Percentiles rank a stretch among this genome's conserved stretches.
Evolutionary conservation across 2,329 filamentous ascomycete species (phyloP).

Genomic region (Spiromastix sp.): DNA sequence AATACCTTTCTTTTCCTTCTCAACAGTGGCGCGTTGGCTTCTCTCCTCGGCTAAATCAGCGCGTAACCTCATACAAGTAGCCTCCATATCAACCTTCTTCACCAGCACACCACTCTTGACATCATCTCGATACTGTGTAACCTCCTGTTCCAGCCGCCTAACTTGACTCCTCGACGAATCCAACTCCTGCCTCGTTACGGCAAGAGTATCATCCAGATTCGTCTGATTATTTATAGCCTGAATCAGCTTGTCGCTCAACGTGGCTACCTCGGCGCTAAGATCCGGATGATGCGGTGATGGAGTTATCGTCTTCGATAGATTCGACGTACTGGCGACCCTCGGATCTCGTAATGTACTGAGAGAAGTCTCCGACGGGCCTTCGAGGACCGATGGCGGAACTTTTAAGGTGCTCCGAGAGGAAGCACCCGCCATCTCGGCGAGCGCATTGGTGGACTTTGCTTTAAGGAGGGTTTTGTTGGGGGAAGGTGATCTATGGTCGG

Average conservation of each 20-base stretch:
- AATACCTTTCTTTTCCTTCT: constrained; percentile 76
- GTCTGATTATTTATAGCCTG: constrained; percentile 97
- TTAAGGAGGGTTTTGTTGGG: constrained; percentile 31
- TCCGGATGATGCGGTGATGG: constrained; percentile 45
- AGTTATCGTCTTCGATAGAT: constrained; percentile 26
- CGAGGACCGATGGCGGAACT: constrained; percentile 18
- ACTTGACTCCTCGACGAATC: constrained; percentile 61
- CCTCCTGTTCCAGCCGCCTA: constrained; percentile 56
- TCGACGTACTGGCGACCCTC: constrained; percentile 24
- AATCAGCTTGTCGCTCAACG: constrained; percentile 88
- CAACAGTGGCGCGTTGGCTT: constrained; percentile 51
- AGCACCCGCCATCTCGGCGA: constrained; percentile 25
- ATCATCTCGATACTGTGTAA: constrained; percentile 58
- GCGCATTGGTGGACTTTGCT: constrained; percentile 34
- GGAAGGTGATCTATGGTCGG: constrained; percentile 24
- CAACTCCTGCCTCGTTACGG: constrained; percentile 71
- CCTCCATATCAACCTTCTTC: constrained; percentile 61
- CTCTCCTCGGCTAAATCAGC: constrained; percentile 55
- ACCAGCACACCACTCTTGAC: constrained; percentile 67
- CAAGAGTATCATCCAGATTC: constrained; percentile 76
- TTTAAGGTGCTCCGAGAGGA: constrained; percentile 16
- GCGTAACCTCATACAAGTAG: constrained; percentile 54
- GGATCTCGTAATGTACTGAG: constrained; percentile 39
- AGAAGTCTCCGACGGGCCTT: constrained; percentile 26
- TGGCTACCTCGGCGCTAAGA: constrained; percentile 67